Conservation (phyloP, 2,329 filamentous ascomycete genomes). For the Penicillium hordei region DNA sequence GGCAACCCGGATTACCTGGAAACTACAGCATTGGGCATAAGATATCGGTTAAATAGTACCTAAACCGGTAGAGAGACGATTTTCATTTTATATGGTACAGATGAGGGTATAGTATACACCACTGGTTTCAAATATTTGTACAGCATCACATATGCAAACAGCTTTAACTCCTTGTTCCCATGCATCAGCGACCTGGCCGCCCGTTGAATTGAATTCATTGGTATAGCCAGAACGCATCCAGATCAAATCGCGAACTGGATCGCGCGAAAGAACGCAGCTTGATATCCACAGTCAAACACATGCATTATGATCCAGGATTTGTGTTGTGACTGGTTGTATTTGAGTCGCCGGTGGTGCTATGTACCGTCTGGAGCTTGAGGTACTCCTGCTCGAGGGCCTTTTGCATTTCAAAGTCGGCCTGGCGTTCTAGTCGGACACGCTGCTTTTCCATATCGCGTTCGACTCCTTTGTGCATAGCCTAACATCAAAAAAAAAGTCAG, state of each 20-base stretch:
- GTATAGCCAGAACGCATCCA: background rate
- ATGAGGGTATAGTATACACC: slow-evolving; percentile 1
- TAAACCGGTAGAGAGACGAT: slow-evolving; percentile 1
- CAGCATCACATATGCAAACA: slow-evolving; percentile 1
- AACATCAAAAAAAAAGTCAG: slow-evolving; percentile 8
- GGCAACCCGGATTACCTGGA: background rate
- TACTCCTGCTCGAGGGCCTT: slow-evolving; percentile 82
- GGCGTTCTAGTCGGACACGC: slow-evolving; percentile 82
- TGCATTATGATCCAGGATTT: slow-evolving; percentile 25
- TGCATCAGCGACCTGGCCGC: background rate
- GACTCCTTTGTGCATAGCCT: slow-evolving; percentile 94
- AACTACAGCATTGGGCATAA: background rate
- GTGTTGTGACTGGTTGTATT: slow-evolving; percentile 21
- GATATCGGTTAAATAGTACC: background rate
- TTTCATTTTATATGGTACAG: slow-evolving; percentile 10
- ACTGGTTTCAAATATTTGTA: slow-evolving; percentile 8
- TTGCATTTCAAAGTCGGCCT: slow-evolving; percentile 94
- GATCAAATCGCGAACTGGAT: background rate
- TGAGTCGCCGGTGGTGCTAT: slow-evolving; percentile 44
- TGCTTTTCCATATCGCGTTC: slow-evolving; percentile 94
- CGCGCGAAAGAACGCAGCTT: background rate
- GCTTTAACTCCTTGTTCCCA: slow-evolving; percentile 6
- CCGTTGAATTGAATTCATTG: background rate
- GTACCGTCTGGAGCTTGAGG: slow-evolving; percentile 80
- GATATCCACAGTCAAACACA: background rate